Base-by-base conservation (phyloP, 1,139 yeast genomes). In the Pichia sp. region DNA sequence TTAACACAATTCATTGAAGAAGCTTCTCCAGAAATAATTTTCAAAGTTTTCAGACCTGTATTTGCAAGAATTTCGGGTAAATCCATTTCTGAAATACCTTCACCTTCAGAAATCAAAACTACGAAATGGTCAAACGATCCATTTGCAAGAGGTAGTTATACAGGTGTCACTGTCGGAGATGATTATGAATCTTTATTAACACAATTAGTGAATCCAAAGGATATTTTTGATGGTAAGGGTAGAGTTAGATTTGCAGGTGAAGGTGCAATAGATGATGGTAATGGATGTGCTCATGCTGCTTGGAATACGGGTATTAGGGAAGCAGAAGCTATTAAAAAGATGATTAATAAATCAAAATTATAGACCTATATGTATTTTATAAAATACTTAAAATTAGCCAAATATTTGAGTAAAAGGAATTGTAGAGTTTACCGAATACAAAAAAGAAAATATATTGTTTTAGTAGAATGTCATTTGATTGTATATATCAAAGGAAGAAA, bases 251-350 rank as follows among this genome's bases (percentile, higher is more conserved):
- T 86, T 64, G 95, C 94, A 0, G 95, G 95, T 11, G 95, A 86
- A 59, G 95, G 84, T 55, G 77, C 93, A 2, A 72, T 74, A 20
- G 63, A 70, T 52, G 86, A 81, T 46, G 95, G 94, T 6, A 78
- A 81, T 27, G 95, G 95, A 0, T 85, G 95, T 63, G 88, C 80
- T 6, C 91, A 86, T 61, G 86, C 88, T 30, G 87, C 88, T 11
- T 77, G 82, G 74, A 60, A 63, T 50, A 74, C 86, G 54, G 95
- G 95, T 2, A 60, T 59, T 42, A 71, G 93, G 49, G 95, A 84
- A 51, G 93, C 89, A 1, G 54, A 51, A 2, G 48, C 50, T 25
- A 35, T 57, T 11, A 27, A 49, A 3, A 42, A 40, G 18, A 27
- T 62, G 26, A 42, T 56, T 7, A 52, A 54, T 31, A 53, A 44